Percentiles rank a stretch among this genome's conserved stretches.
phyloP scores from a whole-genome alignment of 2,329 filamentous ascomycete species.

The Sordariomycetes sp. region DNA sequence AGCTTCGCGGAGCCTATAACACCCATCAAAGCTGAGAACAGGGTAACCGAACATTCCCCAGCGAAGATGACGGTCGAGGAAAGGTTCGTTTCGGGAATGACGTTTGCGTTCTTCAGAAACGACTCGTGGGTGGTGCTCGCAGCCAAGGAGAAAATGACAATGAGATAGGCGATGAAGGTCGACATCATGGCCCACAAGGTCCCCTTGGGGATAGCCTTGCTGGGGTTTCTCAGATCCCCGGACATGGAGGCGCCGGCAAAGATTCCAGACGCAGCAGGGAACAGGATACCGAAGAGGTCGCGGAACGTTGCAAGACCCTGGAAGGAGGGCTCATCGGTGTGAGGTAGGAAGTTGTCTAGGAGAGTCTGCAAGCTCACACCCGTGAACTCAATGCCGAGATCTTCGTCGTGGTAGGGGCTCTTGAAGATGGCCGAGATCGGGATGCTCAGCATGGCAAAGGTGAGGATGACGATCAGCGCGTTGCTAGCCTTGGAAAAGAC shows the following conservation, averaged over 20 bases:
- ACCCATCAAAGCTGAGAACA: slow-evolving; percentile 82
- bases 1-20: slow-evolving; percentile 78
- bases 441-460: slow-evolving; percentile 69
- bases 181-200: slow-evolving; percentile 67
- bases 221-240: slow-evolving; percentile 72
- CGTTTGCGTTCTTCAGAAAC: slow-evolving; percentile 64
- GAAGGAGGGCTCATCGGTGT: slow-evolving; percentile 50
- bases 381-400: slow-evolving; percentile 62
- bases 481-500: slow-evolving; percentile 76
- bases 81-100: slow-evolving; percentile 73
- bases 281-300: slow-evolving; percentile 76
- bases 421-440: slow-evolving; percentile 64
- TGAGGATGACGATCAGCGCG: slow-evolving; percentile 58
- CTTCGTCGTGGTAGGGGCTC: slow-evolving; percentile 53
- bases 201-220: slow-evolving; percentile 75
- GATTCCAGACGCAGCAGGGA: slow-evolving; percentile 53
- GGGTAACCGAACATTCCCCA: slow-evolving; percentile 71
- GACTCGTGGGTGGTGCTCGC: slow-evolving; percentile 64
- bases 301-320: slow-evolving; percentile 61
- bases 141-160: slow-evolving; percentile 71
- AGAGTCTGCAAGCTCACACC: slow-evolving; percentile 64
- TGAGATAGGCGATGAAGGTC: slow-evolving; percentile 64
- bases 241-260: slow-evolving; percentile 80
- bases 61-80: slow-evolving; percentile 64
- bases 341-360: slow-evolving; percentile 63